phyloP scores from a whole-genome alignment of 2,329 filamentous ascomycete species.

The Bipolaris cookei region DNA sequence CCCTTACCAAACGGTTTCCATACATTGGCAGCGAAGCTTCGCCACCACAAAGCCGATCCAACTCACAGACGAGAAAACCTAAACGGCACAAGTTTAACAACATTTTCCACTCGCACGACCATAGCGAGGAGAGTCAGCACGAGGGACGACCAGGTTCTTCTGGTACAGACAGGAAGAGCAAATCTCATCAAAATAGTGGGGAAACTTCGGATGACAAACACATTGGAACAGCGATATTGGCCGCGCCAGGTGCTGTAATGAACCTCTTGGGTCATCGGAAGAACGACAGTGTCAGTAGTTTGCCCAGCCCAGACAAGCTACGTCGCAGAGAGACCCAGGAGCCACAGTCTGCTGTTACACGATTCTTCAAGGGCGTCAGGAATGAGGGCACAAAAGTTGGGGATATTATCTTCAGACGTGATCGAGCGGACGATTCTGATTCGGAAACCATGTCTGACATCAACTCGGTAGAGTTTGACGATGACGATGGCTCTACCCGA shows the following conservation, averaged over 20 bases:
- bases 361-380: slow-evolving; percentile 80
- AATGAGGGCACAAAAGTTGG: slow-evolving; percentile 67
- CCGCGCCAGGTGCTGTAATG: slow-evolving; percentile 45
- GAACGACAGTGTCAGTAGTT: slow-evolving; percentile 48
- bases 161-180: slow-evolving; percentile 33
- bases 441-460: slow-evolving; percentile 56
- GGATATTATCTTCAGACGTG: slow-evolving; percentile 66
- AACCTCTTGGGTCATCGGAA: slow-evolving; percentile 44
- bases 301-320: slow-evolving; percentile 38
- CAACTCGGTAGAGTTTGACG: slow-evolving; percentile 47
- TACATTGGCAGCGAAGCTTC: slow-evolving; percentile 47
- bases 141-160: slow-evolving; percentile 28
- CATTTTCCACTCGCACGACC: slow-evolving; percentile 50
- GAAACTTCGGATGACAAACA: slow-evolving; percentile 42
- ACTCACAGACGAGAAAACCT: slow-evolving; percentile 42
- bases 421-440: slow-evolving; percentile 55
- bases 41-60: slow-evolving; percentile 43
- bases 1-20: slow-evolving; percentile 40
- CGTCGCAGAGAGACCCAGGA: slow-evolving; percentile 51
- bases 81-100: slow-evolving; percentile 50
- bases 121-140: slow-evolving; percentile 39
- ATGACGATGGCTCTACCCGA: slow-evolving; percentile 28
- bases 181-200: slow-evolving; percentile 40
- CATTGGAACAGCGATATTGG: slow-evolving; percentile 36
- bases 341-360: slow-evolving; percentile 64